phyloP scores from a whole-genome alignment of 208 protist genomes.

The Trypanosoma mega region DNA sequence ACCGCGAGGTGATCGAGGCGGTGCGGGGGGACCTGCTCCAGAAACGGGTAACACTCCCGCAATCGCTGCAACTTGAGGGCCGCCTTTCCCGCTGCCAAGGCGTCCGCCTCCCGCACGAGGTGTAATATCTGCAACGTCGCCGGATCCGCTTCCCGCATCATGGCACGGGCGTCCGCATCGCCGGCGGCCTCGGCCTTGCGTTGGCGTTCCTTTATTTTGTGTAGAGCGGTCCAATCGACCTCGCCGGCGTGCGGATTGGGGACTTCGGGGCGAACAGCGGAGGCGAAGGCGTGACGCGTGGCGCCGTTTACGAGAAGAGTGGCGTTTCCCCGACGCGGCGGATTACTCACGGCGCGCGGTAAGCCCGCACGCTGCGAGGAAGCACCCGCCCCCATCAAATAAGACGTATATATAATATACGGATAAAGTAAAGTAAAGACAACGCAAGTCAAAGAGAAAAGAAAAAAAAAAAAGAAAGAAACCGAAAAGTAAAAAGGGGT shows the following conservation, averaged over 20 bases:
- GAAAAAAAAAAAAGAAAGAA: no score
- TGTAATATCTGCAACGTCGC: constrained; percentile 56
- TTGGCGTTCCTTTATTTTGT: constrained; percentile 11
- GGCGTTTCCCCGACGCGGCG: constrained; percentile 3
- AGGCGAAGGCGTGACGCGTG: neutral
- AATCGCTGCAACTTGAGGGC: constrained; percentile 49
- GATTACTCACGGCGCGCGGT: neutral
- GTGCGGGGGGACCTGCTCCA: constrained; percentile 53
- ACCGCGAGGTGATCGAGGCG: constrained; percentile 71
- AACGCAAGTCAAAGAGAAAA: no score
- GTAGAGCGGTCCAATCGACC: neutral
- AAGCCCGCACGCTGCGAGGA: constrained; percentile 5
- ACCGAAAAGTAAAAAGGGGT: no score
- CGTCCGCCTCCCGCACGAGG: constrained; percentile 58
- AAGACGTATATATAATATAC: no score
- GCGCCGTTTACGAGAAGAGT: constrained; percentile 23
- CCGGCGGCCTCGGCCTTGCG: constrained; percentile 4
- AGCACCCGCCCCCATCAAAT: constrained; percentile 21
- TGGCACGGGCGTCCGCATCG: constrained; percentile 39
- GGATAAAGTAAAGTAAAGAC: no score
- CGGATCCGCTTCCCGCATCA: constrained; percentile 52
- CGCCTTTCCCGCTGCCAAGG: constrained; percentile 35
- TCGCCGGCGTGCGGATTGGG: no score
- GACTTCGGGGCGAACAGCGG: no score
- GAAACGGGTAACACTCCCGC: constrained; percentile 61